Percentiles rank a stretch among this genome's conserved stretches.
Evolutionary conservation across 495 filamentous ascomycete genomes (phyloP).

Genomic region (Pyrenopolyporus hunteri): DNA sequence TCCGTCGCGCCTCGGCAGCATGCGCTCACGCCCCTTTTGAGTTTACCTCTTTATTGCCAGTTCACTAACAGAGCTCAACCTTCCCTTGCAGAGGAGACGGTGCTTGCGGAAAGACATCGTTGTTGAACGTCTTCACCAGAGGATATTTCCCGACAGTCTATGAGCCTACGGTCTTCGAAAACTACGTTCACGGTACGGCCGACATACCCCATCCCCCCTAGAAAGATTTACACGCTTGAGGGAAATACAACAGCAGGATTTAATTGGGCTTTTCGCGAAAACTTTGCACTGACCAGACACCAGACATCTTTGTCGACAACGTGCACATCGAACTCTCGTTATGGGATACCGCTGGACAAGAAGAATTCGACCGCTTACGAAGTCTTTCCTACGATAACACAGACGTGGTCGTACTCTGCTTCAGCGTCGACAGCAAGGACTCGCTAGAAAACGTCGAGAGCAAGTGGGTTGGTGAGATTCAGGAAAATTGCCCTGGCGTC

Average conservation of each 20-base stretch:
- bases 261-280: not conserved
- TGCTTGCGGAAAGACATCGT: conserved; percentile 96
- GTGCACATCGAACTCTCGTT: conserved; percentile 95
- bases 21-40: not conserved
- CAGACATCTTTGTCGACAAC: conserved; percentile 97
- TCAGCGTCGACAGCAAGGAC: conserved; percentile 92
- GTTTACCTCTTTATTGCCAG: too few species aligned
- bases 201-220: not conserved
- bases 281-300: conserved; percentile 10
- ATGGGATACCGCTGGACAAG: conserved; percentile 98
- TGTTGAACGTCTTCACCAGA: conserved; percentile 98
- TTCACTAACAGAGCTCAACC: conserved; percentile 39
- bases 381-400: conserved; percentile 94
- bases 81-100: conserved; percentile 78
- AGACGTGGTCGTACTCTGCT: conserved; percentile 98
- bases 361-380: conserved; percentile 97
- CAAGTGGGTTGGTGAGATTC: conserved; percentile 97
- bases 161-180: conserved; percentile 98
- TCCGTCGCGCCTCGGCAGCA: conserved; percentile 9
- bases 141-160: conserved; percentile 99
- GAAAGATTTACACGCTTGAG: not conserved
- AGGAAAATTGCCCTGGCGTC: conserved; percentile 94
- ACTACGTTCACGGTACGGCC: conserved; percentile 91
- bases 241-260: too few species aligned
- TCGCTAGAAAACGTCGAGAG: conserved; percentile 97